Base-by-base conservation (phyloP, 2,329 filamentous ascomycete genomes). In the Aspergillus sp. region DNA sequence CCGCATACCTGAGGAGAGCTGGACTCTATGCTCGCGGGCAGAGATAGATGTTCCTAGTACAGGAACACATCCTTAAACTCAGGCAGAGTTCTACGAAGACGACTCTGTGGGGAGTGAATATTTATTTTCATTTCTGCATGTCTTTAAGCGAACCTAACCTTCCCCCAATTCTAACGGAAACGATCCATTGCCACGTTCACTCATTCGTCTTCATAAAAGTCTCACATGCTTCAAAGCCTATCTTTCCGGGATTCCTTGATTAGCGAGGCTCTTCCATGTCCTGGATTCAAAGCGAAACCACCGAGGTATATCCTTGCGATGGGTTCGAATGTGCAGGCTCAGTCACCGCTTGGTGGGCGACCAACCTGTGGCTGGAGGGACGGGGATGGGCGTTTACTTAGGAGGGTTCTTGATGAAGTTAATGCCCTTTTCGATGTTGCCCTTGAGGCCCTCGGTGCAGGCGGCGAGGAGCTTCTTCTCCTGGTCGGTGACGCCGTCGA, bases 351-450 rank as follows among this genome's bases (percentile, higher is more conserved):
- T 61, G 56, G 57, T 53, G 57, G 53, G 53, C 55, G 56, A 45
- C 19, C 56, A 51, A 55, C 53, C 49, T 55, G 51, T 44, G 47
- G 43, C 45, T 54, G 53, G 19, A 60, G 53, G 53, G 47, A 58
- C 44, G 52, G 62, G 58, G 67, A 66, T 71, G 68, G 66, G 67
- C 60, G 53, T 80, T 89, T 85, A 92, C 89, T 92, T 92, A 71
- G 90, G 88, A 73, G 89, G 85, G 82, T 87, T 92, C 80, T 89
- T 82, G 75, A 87, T 87, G 73, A 97, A 99, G 71, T 86, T 84
- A 70, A 96, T 80, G 71, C 94, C 94, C 85, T 97, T 96, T 69
- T 84, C 78, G 73, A 99, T 96, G 80, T 97, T 97, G 78, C 84
- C 87, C 81, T 91, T 88, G 58, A 97, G 84, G 62, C 88, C 93